Evolutionary conservation across 2,329 filamentous ascomycete genomes (phyloP).

Genomic region (Hypoxylon sp.): DNA sequence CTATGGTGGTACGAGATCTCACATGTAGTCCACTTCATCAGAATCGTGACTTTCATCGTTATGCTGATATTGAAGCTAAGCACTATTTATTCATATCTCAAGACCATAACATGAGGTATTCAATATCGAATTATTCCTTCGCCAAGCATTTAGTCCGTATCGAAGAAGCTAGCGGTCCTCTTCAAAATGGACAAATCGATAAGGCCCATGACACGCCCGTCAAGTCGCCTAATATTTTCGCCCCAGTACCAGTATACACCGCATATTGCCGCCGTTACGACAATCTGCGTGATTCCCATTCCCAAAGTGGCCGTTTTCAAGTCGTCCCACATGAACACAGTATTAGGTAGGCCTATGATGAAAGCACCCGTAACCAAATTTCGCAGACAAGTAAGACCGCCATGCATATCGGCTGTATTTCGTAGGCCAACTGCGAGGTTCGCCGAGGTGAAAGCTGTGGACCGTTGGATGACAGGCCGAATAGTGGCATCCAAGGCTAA

Average conservation of each 20-base stretch:
- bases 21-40: slow-evolving; percentile 7
- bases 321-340: slow-evolving; percentile 55
- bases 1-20: not conserved
- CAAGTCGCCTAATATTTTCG: slow-evolving; percentile 60
- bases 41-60: not conserved
- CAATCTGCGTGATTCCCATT: slow-evolving; percentile 60
- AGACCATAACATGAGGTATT: not conserved
- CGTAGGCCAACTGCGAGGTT: slow-evolving; percentile 63
- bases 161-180: slow-evolving; percentile 63
- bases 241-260: slow-evolving; percentile 61
- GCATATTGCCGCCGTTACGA: slow-evolving; percentile 56
- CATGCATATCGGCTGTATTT: slow-evolving; percentile 65
- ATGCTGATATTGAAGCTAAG: not conserved
- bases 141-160: slow-evolving; percentile 53
- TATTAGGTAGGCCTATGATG: slow-evolving; percentile 60
- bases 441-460: slow-evolving; percentile 65
- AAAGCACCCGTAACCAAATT: slow-evolving; percentile 61
- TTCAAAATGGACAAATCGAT: slow-evolving; percentile 63
- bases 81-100: not conserved
- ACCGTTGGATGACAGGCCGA: slow-evolving; percentile 62
- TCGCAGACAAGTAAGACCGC: slow-evolving; percentile 60
- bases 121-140: not conserved
- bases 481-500: slow-evolving; percentile 60
- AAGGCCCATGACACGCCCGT: slow-evolving; percentile 64
- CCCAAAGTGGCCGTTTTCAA: slow-evolving; percentile 60